phyloP scores from a whole-genome alignment of 2,329 filamentous ascomycete genomes.

The Boeremia lycopersici region DNA sequence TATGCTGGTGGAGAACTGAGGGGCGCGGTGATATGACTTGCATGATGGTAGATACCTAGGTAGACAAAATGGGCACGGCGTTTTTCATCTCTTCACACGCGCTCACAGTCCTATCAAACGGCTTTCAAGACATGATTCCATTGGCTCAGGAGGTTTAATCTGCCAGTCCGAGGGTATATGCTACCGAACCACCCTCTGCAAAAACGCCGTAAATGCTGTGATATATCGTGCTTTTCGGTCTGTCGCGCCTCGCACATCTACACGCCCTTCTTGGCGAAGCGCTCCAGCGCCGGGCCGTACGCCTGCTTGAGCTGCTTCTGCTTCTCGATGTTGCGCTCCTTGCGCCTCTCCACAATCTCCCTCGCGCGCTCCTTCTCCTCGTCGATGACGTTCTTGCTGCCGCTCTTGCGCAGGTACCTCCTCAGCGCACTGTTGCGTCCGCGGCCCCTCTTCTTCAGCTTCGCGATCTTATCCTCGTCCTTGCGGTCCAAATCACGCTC shows the following conservation, averaged over 20 bases:
- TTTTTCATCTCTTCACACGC: not conserved
- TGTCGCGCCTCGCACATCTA: not conserved
- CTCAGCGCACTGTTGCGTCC: conserved; percentile 89
- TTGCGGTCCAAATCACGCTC: conserved; percentile 81
- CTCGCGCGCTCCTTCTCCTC: conserved; percentile 89
- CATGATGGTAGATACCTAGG: conserved; percentile 23
- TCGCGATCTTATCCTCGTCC: conserved; percentile 62
- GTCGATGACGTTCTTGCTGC: conserved; percentile 92
- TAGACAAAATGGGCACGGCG: conserved; percentile 26
- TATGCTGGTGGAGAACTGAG: conserved; percentile 5
- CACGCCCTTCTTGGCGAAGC: conserved; percentile 75
- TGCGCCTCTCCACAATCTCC: conserved; percentile 75
- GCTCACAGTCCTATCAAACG: not conserved
- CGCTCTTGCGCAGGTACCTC: conserved; percentile 89
- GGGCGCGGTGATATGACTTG: conserved; percentile 21
- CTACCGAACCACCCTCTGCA: conserved; percentile 3
- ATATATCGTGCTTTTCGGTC: not conserved
- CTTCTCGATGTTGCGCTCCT: conserved; percentile 58
- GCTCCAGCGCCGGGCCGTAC: conserved; percentile 81
- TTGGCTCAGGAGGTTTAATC: conserved; percentile 5
- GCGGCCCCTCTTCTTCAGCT: conserved; percentile 75
- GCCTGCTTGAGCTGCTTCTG: conserved; percentile 65
- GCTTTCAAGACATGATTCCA: not conserved
- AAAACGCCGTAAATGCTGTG: conserved; percentile 22
- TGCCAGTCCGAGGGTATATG: conserved; percentile 19